phyloP scores from a whole-genome alignment of 352 stramenopile species.

The Aphanomyces astaci region DNA sequence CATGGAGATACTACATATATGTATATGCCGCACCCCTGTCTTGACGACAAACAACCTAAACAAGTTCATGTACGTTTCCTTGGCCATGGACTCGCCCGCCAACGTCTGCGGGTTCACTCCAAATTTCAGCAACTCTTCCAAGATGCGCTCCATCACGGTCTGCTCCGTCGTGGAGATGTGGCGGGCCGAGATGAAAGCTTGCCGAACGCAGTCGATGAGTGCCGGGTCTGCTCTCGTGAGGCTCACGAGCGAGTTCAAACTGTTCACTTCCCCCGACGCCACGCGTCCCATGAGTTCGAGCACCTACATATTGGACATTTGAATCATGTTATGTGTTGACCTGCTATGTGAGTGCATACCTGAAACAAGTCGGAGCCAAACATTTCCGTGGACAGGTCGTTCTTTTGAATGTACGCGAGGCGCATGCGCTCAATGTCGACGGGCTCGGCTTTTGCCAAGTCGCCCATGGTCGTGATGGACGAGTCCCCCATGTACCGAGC shows the following conservation, averaged over 20 bases:
- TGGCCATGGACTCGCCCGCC: constrained; percentile 24
- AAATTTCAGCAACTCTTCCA: constrained; percentile 51
- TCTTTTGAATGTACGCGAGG: constrained; percentile 42
- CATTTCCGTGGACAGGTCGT: constrained; percentile 38
- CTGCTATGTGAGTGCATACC: background rate
- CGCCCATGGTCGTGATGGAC: constrained; percentile 48
- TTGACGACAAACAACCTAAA: constrained; percentile 64
- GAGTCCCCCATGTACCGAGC: constrained; percentile 41
- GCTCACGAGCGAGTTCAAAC: constrained; percentile 38
- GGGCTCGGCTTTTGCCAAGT: constrained; percentile 50
- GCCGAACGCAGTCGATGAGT: constrained; percentile 44
- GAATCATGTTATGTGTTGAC: too few relatives aligned
- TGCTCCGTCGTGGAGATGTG: constrained; percentile 53
- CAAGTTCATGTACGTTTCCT: constrained; percentile 40
- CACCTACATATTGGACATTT: background rate
- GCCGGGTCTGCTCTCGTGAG: constrained; percentile 39
- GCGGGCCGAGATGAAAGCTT: constrained; percentile 61
- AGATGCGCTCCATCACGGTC: constrained; percentile 31
- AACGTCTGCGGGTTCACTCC: constrained; percentile 28
- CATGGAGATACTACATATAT: too few relatives aligned
- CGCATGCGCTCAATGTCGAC: constrained; percentile 45
- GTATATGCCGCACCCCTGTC: constrained; percentile 39
- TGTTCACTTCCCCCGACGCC: constrained; percentile 4
- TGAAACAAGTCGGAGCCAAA: constrained; percentile 45
- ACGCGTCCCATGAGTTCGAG: constrained; percentile 16